These are phyloP conservation scores for Clathrus columnatus DNA, from an alignment of 768 basidiomycete species.

Conservation along the genomic window DNA sequence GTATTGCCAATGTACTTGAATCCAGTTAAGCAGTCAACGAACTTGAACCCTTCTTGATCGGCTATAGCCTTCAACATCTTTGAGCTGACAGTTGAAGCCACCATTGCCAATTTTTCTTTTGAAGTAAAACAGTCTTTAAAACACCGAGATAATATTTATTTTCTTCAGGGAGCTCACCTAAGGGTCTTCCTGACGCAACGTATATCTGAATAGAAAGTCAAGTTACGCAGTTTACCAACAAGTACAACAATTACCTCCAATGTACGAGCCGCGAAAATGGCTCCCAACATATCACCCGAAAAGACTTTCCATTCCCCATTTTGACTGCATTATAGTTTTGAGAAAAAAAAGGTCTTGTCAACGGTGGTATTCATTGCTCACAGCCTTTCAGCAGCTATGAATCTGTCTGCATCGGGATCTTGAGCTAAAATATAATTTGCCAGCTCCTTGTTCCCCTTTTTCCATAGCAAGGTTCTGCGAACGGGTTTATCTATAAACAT, in stretches of 20 bases:
- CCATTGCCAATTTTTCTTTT: slow-evolving; percentile 64
- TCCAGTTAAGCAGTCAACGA: slow-evolving; percentile 80
- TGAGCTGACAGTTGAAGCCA: slow-evolving; percentile 84
- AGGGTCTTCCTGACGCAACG: slow-evolving; percentile 34
- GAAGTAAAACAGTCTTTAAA: slow-evolving; percentile 12
- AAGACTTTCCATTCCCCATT: slow-evolving; percentile 60
- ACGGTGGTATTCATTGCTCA: slow-evolving; percentile 21
- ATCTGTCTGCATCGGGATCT: slow-evolving; percentile 83
- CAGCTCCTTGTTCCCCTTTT: slow-evolving; percentile 44
- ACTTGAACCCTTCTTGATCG: slow-evolving; percentile 65
- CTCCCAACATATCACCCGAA: slow-evolving; percentile 80
- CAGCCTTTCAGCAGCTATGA: slow-evolving; percentile 67
- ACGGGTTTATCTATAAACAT: neutral
- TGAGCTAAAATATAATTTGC: slow-evolving; percentile 72
- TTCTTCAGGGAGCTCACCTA: slow-evolving; percentile 24
- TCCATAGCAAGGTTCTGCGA: slow-evolving; percentile 62
- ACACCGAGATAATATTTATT: neutral
- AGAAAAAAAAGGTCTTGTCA: slow-evolving; percentile 6
- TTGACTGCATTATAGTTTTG: slow-evolving; percentile 20
- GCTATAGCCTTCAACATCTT: slow-evolving; percentile 85
- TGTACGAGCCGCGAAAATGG: slow-evolving; percentile 35
- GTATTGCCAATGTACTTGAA: slow-evolving; percentile 91
- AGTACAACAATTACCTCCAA: slow-evolving; percentile 20
- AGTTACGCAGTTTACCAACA: neutral
- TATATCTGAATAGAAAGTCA: slow-evolving; percentile 19